Base-by-base conservation (phyloP, 1,284 basidiomycete species). In the Irpex lacteus region DNA sequence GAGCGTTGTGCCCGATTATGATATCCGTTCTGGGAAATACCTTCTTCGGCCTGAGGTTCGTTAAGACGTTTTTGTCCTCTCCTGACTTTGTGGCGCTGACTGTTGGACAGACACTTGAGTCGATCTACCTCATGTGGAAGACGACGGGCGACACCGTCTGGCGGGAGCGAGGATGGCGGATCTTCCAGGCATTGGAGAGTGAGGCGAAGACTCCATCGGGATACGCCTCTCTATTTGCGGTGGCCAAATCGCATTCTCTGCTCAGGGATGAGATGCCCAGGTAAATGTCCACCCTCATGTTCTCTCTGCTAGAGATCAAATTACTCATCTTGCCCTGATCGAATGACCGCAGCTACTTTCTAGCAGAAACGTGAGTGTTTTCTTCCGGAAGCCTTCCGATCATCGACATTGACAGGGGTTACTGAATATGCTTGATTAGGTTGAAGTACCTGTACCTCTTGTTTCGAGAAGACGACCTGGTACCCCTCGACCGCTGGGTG, bases 91-190 rank as follows among this genome's bases (percentile, higher is more conserved):
- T 49, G 50, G 21, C 11, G 40, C 19, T 36, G 32, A 38, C 13
- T 19, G 5, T 59, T 1, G 40, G 53, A n/a, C 65, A 92, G 89
- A 82, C 89, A 5, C 71, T 90, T 5, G 89, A 91, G 69, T 87
- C 83, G 44, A 78, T 90, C 65, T 91, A 87, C 70, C 73, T 90
- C 36, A 74, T 92, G 68, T 92, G 88, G 87, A 80, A 84, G 60
- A 83, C 83, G n/a, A 92, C 90, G 0, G 82, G 85, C 0, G 82
- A 92, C 64, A 74, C 76, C 6, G 82, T 81, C 44, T 92, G 90
- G 90, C 79, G 90, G 50, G 84, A 92, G 64, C 83, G 88, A 62
- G 92, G 91, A 2, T 93, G 90, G 90, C 75, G 73, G 53, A 85
- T 94, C 37, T 93, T 92, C 74, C 76, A 86, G 69, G 82, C 90